These are phyloP conservation scores for Polytolypa hystricis DNA, from an alignment of 2,329 filamentous ascomycete genomes.

Conservation along the genomic window DNA sequence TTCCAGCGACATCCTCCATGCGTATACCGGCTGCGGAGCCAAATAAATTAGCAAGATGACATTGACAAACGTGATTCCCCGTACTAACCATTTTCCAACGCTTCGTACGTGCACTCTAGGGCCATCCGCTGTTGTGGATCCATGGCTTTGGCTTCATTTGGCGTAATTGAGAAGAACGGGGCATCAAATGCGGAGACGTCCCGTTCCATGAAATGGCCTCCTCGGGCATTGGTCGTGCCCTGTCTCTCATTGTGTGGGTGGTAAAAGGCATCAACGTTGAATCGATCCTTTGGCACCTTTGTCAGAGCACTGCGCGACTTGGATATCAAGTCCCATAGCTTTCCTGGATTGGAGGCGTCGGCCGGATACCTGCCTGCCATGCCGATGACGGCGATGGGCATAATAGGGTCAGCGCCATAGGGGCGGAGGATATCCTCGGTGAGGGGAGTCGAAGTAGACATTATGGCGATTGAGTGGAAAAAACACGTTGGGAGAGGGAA, in stretches of 20 bases:
- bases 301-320: conserved; percentile 6
- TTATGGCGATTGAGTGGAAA: too few species aligned
- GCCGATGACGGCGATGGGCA: conserved; percentile 16
- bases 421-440: neutral
- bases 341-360: conserved; percentile 8
- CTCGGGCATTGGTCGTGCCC: conserved; percentile 2
- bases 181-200: conserved; percentile 53
- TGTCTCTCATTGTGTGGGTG: conserved; percentile 1
- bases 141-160: conserved; percentile 59
- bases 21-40: neutral
- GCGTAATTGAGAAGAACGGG: conserved; percentile 69
- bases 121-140: conserved; percentile 43
- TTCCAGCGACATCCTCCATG: conserved; percentile 8
- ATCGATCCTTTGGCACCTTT: conserved; percentile 13
- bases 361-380: conserved; percentile 14
- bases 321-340: conserved; percentile 15
- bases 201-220: conserved; percentile 1
- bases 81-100: conserved; percentile 19
- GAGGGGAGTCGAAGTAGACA: too few species aligned
- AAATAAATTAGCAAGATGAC: neutral
- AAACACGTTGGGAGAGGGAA: too few species aligned
- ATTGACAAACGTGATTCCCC: neutral
- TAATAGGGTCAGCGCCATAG: neutral
- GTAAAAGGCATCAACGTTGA: conserved; percentile 9
- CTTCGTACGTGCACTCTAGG: conserved; percentile 64